Evolutionary conservation across 257 asterid species (phyloP), one percentile per base, ranked within the genome.

Genomic region (Salvia splendens): DNA sequence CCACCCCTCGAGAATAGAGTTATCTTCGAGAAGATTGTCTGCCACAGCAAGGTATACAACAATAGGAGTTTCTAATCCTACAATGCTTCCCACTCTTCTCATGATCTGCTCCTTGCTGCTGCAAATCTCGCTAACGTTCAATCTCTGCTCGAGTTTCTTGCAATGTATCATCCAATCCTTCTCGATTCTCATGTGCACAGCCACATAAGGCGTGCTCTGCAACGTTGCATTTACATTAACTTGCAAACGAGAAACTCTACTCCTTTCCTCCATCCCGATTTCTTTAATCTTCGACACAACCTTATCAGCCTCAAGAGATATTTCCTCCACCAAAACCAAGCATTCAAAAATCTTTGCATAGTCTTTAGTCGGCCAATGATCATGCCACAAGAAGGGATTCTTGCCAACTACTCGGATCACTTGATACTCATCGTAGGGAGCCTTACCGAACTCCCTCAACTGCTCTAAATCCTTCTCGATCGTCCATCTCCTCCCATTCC

Each of bases 111-210:
- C 86, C 69, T 86, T 89, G 49, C 92, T 82, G 63, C 98, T 87
- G 50, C 98, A 93, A 11, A 93, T 88, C 65, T 87, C 94, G 40
- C 73, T 73, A 63, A 80, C 58, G 24, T 87, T 89, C 36, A 74
- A 63, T 69, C 95, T 81, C 62, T 84, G 91, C 83, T 92, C 97
- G 54, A 82, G 73, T 56, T 93, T 93, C 79, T 85, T 88, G 79
- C 98, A 93, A 64, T 93, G 98, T 68, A 93, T 89, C 92, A 84
- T 88, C 98, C 98, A 93, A 60, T 93, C 98, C 60, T 81, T 93
- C 67, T 89, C 98, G n/a, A 93, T 88, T 76, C 98, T 93, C 98
- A 87, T 89, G 79, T 93, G 98, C 50, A 93, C 96, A 9, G 97
- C 94, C 6, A 88, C 73, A 58, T 82, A 93, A 3, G 91, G 93